Evolutionary conservation across 495 filamentous ascomycete species (phyloP).

Genomic region (Hypoxylon lienhwacheense): DNA sequence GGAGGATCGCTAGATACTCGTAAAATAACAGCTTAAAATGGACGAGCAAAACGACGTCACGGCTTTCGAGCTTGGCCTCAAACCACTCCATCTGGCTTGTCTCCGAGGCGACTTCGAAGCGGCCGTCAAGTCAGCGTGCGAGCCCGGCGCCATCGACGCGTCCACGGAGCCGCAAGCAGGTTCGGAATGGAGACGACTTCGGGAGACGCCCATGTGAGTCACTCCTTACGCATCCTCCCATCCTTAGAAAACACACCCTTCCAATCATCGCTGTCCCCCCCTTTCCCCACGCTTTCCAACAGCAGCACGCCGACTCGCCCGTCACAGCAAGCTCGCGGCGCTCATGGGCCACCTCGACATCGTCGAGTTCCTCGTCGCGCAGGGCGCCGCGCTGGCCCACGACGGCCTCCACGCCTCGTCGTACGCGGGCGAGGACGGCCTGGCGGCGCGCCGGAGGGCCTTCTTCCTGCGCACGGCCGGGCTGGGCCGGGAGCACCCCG

Average conservation of each 20-base stretch:
- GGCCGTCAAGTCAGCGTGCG: constrained; percentile 4
- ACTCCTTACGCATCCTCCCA: background rate
- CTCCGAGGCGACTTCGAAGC: constrained; percentile 22
- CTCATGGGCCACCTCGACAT: constrained; percentile 30
- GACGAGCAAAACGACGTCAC: background rate
- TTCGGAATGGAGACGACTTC: constrained; percentile 3
- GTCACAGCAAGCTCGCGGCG: constrained; percentile 22
- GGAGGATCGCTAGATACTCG: too few relatives aligned
- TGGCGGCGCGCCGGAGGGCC: constrained; percentile 13
- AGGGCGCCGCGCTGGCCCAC: constrained; percentile 13
- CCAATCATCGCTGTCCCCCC: background rate
- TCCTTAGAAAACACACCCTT: background rate
- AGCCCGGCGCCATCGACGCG: constrained; percentile 3
- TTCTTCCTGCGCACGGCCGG: constrained; percentile 9
- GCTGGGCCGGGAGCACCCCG: constrained; percentile 13
- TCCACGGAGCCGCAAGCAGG: constrained; percentile 6
- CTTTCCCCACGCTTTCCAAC: background rate
- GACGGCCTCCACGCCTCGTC: constrained; percentile 18
- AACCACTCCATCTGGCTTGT: constrained; percentile 19
- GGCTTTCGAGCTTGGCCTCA: constrained; percentile 17
- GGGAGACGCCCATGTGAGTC: constrained; percentile 30
- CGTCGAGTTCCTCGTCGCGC: constrained; percentile 26
- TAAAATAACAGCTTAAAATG: background rate
- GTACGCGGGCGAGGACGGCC: constrained; percentile 16
- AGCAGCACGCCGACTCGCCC: background rate